Conservation (phyloP, 176 grass and related monocot species). For the Alopecurus myosuroides region DNA sequence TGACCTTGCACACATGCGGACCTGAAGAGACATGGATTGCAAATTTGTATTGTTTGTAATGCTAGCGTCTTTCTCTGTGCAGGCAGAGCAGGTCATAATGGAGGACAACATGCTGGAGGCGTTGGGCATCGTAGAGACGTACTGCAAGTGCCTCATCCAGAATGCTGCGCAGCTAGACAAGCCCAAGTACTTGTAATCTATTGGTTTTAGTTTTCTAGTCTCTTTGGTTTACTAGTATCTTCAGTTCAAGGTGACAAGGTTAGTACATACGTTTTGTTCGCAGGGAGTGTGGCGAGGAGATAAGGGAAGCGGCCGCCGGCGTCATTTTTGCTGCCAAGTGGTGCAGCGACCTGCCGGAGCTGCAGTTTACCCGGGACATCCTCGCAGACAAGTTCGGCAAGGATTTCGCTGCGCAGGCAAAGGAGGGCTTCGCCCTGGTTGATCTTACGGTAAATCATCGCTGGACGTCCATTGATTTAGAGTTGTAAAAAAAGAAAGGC, state of each 20-base stretch:
- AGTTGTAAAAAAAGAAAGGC: not conserved
- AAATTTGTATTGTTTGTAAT: not conserved
- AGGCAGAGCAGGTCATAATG: constrained; percentile 45
- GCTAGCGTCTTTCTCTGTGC: not conserved
- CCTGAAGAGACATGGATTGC: too few species aligned
- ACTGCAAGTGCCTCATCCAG: constrained; percentile 38
- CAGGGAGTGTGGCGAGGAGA: constrained; percentile 29
- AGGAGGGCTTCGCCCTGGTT: constrained; percentile 6
- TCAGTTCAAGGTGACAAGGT: not conserved
- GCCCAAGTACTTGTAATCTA: not conserved
- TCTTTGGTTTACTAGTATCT: not conserved
- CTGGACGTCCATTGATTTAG: not conserved
- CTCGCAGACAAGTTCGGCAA: constrained; percentile 38
- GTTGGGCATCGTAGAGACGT: constrained; percentile 36
- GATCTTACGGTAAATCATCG: constrained; percentile 25
- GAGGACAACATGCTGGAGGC: constrained; percentile 44
- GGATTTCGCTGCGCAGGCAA: not conserved
- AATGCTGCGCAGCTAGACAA: constrained; percentile 20
- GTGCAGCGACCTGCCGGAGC: constrained; percentile 43
- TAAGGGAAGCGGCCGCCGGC: constrained; percentile 25
- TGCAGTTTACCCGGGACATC: constrained; percentile 22
- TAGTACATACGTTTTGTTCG: not conserved
- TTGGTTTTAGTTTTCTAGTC: not conserved
- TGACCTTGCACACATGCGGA: not conserved
- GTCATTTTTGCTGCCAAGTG: constrained; percentile 37